Evolutionary conservation across 352 stramenopile genomes (phyloP), one percentile per base, ranked within the genome.

Genomic region (Peronospora belbahrii): DNA sequence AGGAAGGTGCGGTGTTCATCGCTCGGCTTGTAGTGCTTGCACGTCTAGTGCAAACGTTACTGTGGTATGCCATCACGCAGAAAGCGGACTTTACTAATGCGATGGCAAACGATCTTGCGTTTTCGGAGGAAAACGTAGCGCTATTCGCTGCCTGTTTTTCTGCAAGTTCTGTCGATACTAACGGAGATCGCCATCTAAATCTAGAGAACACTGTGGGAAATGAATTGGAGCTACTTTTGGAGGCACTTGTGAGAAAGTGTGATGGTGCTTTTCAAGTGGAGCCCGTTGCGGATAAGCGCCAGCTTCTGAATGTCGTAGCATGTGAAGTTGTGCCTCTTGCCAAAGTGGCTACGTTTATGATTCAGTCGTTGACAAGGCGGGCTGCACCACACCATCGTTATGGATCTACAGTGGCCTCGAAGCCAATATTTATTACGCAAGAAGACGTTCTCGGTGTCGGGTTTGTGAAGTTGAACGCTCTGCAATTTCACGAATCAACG

Each of bases 271-370:
- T 80, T 15, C 23, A 59, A 17, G 35, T 61, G 11, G 59, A 66
- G 7, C 36, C 55, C 2, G 56, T 73, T 44, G 36, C 20, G 0
- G 62, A 83, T 39, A 59, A 58, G 17, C 56, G 57, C 3, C 66
- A 83, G 34, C 56, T 90, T 38, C 47, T 90, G 17, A 90, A 86
- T 37, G 53, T 86, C n/a, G 73, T 88, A 3, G 79, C 79, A 4
- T 79, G 72, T 45, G 79, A 90, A 33, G 72, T 88, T 10, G 62
- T 85, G 11, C 79, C 79, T 32, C 65, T 90, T 43, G 67, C 78
- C 17, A 78, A 80, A 30, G 66, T 88, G 23, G 73, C 75, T 1
- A 72, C 73, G 2, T 90, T 88, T 37, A 53, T 90, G 53, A 40
- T 86, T 35, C 65, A 80, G 43, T 71, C 74, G 13, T 22, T 65